Evolutionary conservation across 2,329 filamentous ascomycete species (phyloP).

Genomic region (Parasarocladium wereldwijsianum): DNA sequence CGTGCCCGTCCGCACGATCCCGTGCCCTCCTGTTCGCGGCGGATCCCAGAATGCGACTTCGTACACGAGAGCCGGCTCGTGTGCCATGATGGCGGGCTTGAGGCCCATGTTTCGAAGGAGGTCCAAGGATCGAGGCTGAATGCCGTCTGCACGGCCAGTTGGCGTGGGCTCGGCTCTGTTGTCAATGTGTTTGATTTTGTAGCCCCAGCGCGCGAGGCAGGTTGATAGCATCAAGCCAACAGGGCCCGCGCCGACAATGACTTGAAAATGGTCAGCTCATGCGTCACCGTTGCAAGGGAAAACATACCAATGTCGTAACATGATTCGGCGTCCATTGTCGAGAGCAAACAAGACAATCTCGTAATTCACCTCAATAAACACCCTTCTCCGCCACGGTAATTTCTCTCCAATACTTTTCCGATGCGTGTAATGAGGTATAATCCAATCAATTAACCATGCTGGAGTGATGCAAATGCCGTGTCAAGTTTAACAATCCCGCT

Average conservation of each 20-base stretch:
- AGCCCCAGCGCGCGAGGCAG: constrained; percentile 81
- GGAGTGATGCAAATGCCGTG: no score
- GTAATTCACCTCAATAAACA: no score
- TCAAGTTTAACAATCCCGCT: no score
- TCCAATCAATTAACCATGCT: no score
- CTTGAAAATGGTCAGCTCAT: not conserved
- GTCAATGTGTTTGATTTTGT: constrained; percentile 90
- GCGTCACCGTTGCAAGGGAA: no score
- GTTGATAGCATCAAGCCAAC: constrained; percentile 51
- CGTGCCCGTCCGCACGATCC: constrained; percentile 51
- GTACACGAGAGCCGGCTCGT: constrained; percentile 75
- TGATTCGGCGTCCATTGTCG: no score
- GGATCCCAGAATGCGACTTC: constrained; percentile 65
- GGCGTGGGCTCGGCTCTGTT: constrained; percentile 72
- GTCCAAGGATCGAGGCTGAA: constrained; percentile 79
- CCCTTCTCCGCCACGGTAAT: no score
- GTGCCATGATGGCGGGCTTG: constrained; percentile 75
- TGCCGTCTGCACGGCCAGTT: constrained; percentile 80
- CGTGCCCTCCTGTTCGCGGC: constrained; percentile 28
- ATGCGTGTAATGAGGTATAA: no score
- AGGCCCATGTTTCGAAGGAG: constrained; percentile 71
- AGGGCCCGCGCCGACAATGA: constrained; percentile 27
- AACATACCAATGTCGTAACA: constrained; percentile 3
- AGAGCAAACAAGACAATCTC: no score
- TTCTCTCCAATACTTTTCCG: no score